Evolutionary conservation across 805 yeast species (phyloP).

Genomic region (Candida odintsovae): DNA sequence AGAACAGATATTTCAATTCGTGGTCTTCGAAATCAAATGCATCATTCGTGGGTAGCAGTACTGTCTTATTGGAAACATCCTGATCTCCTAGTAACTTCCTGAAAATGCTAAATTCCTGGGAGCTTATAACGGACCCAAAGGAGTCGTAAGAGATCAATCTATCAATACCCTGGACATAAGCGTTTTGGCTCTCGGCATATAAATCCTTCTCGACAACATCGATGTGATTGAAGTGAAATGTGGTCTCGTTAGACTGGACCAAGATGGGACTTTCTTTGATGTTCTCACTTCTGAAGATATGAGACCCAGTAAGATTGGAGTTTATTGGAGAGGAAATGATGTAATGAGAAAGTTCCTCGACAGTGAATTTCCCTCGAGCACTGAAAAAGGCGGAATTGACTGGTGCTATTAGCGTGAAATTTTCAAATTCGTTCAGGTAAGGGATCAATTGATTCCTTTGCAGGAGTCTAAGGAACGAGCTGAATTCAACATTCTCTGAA

Average conservation of each 20-base stretch:
- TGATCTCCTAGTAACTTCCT: neutral
- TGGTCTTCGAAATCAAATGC: conserved; percentile 33
- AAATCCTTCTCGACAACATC: conserved; percentile 54
- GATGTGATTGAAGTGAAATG: conserved; percentile 34
- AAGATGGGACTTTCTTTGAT: neutral
- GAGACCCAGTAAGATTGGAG: conserved; percentile 10
- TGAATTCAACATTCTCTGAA: conserved; percentile 62
- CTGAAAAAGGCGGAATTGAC: conserved; percentile 64
- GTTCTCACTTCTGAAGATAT: conserved; percentile 6
- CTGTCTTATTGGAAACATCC: conserved; percentile 31
- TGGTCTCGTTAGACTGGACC: conserved; percentile 6
- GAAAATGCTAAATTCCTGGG: neutral
- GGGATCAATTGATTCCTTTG: conserved; percentile 64
- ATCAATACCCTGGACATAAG: conserved; percentile 63
- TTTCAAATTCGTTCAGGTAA: conserved; percentile 46
- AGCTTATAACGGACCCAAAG: conserved; percentile 15
- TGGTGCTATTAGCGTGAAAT: conserved; percentile 77
- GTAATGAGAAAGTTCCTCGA: conserved; percentile 9
- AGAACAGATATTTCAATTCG: conserved; percentile 39
- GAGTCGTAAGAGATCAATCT: conserved; percentile 32
- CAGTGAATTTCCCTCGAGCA: conserved; percentile 3
- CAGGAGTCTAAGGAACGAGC: conserved; percentile 52
- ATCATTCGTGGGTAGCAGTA: conserved; percentile 41
- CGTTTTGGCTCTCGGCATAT: conserved; percentile 54
- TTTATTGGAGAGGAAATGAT: conserved; percentile 12